Evolutionary conservation across 2,329 filamentous ascomycete species (phyloP).

Genomic region (Fusarium coffeatum): DNA sequence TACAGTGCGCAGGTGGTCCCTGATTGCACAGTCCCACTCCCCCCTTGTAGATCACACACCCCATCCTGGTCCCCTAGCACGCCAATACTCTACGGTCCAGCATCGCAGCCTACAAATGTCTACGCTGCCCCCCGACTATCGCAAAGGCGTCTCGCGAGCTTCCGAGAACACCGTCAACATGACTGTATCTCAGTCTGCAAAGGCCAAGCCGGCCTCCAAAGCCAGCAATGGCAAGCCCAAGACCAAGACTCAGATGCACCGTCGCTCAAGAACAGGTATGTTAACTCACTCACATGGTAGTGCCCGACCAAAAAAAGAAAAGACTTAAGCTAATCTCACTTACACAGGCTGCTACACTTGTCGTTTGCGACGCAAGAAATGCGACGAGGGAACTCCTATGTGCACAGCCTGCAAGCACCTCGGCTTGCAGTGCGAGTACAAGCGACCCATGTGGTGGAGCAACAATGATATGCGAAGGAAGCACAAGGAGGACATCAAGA

Average conservation of each 20-base stretch:
- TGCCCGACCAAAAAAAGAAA: background rate
- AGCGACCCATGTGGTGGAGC: conserved; percentile 96
- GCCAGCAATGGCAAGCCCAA: conserved; percentile 67
- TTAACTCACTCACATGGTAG: conserved; percentile 51
- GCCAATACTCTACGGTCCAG: conserved; percentile 49
- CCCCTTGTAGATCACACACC: conserved; percentile 41
- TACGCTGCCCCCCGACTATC: conserved; percentile 72
- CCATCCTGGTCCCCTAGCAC: conserved; percentile 43
- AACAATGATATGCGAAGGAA: conserved; percentile 86
- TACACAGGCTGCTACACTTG: conserved; percentile 74
- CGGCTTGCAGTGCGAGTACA: conserved; percentile 92
- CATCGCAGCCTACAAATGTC: conserved; percentile 67
- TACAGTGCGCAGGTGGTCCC: conserved; percentile 8
- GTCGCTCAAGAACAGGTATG: conserved; percentile 93
- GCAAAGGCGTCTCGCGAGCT: conserved; percentile 62
- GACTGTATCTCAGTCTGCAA: conserved; percentile 69
- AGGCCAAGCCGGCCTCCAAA: conserved; percentile 69
- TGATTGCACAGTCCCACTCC: conserved; percentile 41
- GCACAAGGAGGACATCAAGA: conserved; percentile 96
- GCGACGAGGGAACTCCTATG: conserved; percentile 71
- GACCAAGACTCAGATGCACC: conserved; percentile 87
- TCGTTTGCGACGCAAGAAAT: conserved; percentile 75
- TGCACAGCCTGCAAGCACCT: conserved; percentile 78
- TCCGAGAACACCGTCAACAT: conserved; percentile 64
- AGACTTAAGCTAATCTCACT: conserved; percentile 17